Conservation (phyloP, 78 protist genomes). For the Emiliania huxleyi region DNA sequence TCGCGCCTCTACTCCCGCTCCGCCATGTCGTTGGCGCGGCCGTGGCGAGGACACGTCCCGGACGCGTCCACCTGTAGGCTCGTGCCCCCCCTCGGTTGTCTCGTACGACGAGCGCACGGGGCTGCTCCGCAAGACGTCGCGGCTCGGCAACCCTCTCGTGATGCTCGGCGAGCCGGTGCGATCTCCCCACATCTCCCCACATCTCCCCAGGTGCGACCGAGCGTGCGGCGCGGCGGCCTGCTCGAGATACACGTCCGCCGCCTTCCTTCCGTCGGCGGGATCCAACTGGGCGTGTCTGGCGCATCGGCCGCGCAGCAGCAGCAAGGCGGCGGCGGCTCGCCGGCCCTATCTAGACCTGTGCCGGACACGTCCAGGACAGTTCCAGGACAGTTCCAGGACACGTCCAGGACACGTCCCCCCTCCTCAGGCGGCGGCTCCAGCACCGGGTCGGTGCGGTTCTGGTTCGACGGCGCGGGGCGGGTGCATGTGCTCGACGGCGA, state of each 20-base stretch:
- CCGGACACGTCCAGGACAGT: neutral
- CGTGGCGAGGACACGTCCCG: too few species aligned
- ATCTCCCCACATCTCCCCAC: too few species aligned
- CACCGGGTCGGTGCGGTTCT: neutral
- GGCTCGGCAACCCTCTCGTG: neutral
- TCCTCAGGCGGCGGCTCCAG: neutral
- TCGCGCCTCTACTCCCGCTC: too few species aligned
- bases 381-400: too few species aligned
- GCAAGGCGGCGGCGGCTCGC: neutral
- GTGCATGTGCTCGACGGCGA: neutral
- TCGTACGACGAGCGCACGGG: neutral
- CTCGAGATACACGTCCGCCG: neutral
- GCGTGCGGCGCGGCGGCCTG: neutral
- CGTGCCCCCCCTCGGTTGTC: neutral
- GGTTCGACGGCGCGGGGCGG: neutral
- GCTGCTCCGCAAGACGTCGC: neutral
- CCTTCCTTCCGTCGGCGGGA: neutral
- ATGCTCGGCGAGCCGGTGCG: neutral
- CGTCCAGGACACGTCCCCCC: too few species aligned
- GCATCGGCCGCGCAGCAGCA: neutral
- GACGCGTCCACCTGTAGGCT: neutral
- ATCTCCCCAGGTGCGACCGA: too few species aligned
- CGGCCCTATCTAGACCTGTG: neutral
- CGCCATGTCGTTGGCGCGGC: too few species aligned
- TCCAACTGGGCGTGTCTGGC: neutral